phyloP scores from a whole-genome alignment of 192 early-diverging fungal species.

The Podila verticillata region DNA sequence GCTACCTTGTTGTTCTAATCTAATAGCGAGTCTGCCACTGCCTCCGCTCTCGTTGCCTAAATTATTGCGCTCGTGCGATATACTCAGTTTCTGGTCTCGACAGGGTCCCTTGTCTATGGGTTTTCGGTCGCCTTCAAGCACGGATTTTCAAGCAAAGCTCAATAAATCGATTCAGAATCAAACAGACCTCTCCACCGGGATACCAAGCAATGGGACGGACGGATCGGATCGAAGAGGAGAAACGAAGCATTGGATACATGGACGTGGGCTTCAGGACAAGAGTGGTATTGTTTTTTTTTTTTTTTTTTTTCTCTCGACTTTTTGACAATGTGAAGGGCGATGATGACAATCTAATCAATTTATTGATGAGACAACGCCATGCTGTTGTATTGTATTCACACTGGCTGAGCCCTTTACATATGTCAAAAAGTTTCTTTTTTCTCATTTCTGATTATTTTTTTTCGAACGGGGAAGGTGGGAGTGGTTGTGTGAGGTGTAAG shows the following conservation, averaged over 20 bases:
- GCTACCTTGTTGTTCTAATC: conserved; percentile 24
- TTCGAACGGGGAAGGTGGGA: background rate
- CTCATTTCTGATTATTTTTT: background rate
- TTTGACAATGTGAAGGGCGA: background rate
- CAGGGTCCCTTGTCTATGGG: background rate
- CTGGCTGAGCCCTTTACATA: background rate
- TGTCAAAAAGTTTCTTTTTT: background rate
- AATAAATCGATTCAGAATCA: conserved; percentile 6
- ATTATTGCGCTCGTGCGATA: background rate
- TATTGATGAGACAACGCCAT: conserved; percentile 6
- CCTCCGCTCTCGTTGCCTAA: conserved; percentile 84
- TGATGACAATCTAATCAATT: conserved; percentile 6
- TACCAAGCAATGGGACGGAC: background rate
- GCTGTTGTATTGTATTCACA: conserved; percentile 7
- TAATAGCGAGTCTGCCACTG: conserved; percentile 78
- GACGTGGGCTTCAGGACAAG: background rate
- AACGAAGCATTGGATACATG: background rate
- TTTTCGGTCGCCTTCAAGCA: background rate
- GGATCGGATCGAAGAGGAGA: background rate
- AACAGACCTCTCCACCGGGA: background rate
- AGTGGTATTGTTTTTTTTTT: background rate
- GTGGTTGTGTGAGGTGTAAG: too few relatives aligned
- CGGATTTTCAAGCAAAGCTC: conserved; percentile 5
- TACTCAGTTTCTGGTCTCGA: background rate
- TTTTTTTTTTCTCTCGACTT: background rate